Conservation (phyloP, 2,329 filamentous ascomycete species). For the Pyricularia sp. region DNA sequence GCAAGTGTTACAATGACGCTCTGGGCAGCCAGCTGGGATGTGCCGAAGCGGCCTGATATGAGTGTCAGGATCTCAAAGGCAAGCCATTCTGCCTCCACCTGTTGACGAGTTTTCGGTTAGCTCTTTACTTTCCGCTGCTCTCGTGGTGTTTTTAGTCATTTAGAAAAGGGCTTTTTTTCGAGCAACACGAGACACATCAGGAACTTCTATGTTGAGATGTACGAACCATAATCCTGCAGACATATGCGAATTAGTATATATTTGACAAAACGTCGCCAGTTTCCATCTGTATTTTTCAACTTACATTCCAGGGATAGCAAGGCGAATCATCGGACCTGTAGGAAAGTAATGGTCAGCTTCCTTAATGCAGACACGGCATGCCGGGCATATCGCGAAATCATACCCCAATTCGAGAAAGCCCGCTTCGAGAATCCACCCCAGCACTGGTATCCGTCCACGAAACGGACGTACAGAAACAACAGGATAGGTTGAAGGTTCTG, state of each 20-base stretch:
- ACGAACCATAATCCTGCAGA: not conserved
- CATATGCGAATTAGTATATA: not conserved
- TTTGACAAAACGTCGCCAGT: not conserved
- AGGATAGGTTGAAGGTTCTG: conserved; percentile 61
- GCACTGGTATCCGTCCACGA: conserved; percentile 59
- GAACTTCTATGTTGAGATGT: not conserved
- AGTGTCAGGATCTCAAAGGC: conserved; percentile 87
- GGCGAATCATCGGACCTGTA: conserved; percentile 60
- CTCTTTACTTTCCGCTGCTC: not conserved
- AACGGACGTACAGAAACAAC: conserved; percentile 62
- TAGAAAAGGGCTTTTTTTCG: not conserved
- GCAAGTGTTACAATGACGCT: conserved; percentile 70
- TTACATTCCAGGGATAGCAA: conserved; percentile 77
- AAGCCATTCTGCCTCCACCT: conserved; percentile 82
- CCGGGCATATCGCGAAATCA: conserved; percentile 31
- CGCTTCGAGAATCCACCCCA: conserved; percentile 67
- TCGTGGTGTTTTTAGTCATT: not conserved
- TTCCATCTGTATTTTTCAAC: conserved; percentile 30
- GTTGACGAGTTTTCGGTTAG: not conserved
- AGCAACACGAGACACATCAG: not conserved
- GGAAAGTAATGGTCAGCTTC: not conserved
- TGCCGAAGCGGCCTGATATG: conserved; percentile 66
- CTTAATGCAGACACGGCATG: too few relatives aligned
- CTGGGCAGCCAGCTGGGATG: conserved; percentile 73
- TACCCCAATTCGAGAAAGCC: conserved; percentile 59